Conservation (phyloP, 1,139 yeast genomes). For the Fermentozyma sake region DNA sequence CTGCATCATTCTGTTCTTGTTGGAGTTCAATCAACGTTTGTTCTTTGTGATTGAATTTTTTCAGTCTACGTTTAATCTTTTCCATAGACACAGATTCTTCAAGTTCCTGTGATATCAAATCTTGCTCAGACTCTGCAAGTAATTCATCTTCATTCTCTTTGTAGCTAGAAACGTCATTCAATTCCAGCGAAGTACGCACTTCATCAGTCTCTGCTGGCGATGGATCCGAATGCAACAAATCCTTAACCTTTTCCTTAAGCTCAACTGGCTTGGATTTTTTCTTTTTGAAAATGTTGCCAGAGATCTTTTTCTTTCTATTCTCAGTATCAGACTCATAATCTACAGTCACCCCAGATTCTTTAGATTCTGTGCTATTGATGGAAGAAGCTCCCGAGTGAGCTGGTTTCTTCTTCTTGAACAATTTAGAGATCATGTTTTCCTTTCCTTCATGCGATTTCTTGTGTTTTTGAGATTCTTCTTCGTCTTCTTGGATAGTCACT, state of each 20-base stretch:
- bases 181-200: constrained; percentile 4
- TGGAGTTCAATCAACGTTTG: too few relatives aligned
- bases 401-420: constrained; percentile 38
- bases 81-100: too few relatives aligned
- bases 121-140: constrained; percentile 2
- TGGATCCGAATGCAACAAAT: constrained; percentile 2
- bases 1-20: too few relatives aligned
- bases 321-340: constrained; percentile 31
- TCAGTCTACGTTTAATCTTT: too few relatives aligned
- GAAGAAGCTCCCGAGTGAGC: constrained; percentile 3
- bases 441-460: constrained; percentile 16
- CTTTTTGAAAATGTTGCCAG: constrained; percentile 25
- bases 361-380: constrained; percentile 6
- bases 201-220: neutral
- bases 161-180: too few relatives aligned
- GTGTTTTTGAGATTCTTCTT: constrained; percentile 4
- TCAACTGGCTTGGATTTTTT: constrained; percentile 11
- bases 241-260: constrained; percentile 5
- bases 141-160: constrained; percentile 1
- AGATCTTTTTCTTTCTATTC: constrained; percentile 11
- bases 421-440: constrained; percentile 41
- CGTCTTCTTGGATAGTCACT: constrained; percentile 9
- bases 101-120: too few relatives aligned
- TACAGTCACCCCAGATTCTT: constrained; percentile 21
- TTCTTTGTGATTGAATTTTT: too few relatives aligned